Conservation (phyloP, 2,329 filamentous ascomycete genomes). For the Verticillium longisporum region DNA sequence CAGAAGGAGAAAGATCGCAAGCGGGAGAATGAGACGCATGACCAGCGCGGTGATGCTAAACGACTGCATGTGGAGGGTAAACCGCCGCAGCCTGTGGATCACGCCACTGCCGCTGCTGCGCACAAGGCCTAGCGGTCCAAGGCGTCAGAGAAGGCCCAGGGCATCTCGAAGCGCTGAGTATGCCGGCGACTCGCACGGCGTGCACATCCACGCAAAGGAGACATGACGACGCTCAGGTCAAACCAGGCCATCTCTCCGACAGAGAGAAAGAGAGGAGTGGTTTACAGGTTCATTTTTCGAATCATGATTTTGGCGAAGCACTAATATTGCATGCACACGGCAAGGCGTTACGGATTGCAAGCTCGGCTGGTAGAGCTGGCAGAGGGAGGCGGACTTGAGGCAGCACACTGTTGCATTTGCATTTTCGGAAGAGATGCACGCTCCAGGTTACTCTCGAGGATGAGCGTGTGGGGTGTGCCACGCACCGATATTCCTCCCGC, state of each 20-base stretch:
- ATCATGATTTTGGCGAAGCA: not conserved
- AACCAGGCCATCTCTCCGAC: too few species aligned
- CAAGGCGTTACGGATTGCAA: not conserved
- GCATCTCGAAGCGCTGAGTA: not conserved
- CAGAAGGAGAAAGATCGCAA: constrained; percentile 29
- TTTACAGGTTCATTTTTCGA: too few species aligned
- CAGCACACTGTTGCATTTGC: not conserved
- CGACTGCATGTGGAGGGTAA: constrained; percentile 10
- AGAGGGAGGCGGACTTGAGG: not conserved
- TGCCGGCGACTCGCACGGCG: not conserved
- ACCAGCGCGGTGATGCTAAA: constrained; percentile 25
- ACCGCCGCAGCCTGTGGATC: constrained; percentile 2
- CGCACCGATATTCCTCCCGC: not conserved
- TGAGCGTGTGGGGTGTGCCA: not conserved
- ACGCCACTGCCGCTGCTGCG: not conserved
- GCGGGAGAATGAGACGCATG: constrained; percentile 23
- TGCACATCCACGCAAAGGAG: not conserved
- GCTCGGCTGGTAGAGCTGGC: not conserved
- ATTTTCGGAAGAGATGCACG: not conserved
- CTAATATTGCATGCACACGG: not conserved
- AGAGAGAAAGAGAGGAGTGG: not conserved
- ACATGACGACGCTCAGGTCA: not conserved
- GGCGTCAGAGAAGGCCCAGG: constrained; percentile 14
- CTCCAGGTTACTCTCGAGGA: not conserved
- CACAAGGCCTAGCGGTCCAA: constrained; percentile 9